Conservation (phyloP, 192 early-diverging fungal genomes). For the Entophlyctis helioformis region DNA sequence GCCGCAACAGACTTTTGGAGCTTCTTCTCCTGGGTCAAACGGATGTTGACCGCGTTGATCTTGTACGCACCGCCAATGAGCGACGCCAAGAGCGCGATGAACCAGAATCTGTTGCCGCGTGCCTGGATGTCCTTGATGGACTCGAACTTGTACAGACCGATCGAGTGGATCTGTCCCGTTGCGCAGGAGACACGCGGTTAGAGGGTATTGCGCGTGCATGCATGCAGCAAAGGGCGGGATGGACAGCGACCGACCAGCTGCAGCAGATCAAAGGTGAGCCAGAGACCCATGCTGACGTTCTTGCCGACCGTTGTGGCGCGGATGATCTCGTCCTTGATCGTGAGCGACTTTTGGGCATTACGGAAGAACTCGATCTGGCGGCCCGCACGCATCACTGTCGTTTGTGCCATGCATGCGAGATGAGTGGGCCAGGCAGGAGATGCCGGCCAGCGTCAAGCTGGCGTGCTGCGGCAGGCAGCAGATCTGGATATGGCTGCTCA, state of each 20-base stretch:
- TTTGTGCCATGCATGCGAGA: not conserved
- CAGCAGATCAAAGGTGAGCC: constrained; percentile 50
- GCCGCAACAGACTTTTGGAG: constrained; percentile 3
- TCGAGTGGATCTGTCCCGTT: constrained; percentile 32
- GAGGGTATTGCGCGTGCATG: not conserved
- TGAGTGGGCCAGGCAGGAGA: not conserved
- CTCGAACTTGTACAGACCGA: constrained; percentile 47
- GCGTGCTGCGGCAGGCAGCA: too few species aligned
- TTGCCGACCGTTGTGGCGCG: constrained; percentile 37
- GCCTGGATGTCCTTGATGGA: constrained; percentile 51
- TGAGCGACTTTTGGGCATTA: constrained; percentile 36
- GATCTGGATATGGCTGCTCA: constrained; percentile 1
- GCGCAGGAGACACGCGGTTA: not conserved
- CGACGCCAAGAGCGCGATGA: constrained; percentile 48
- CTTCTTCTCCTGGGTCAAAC: constrained; percentile 22
- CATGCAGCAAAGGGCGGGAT: not conserved
- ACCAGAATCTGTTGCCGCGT: constrained; percentile 54
- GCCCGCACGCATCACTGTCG: constrained; percentile 52
- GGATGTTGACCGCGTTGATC: constrained; percentile 38
- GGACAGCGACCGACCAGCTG: constrained; percentile 38
- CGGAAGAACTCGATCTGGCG: constrained; percentile 58
- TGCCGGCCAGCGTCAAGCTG: too few species aligned
- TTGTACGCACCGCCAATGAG: constrained; percentile 54
- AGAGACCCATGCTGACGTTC: constrained; percentile 45
- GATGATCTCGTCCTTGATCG: constrained; percentile 47